A percentile compares a stretch with the other conserved stretches of the same genome.
These are phyloP conservation scores for Phytopythium boreale DNA, from an alignment of 352 stramenopile genomes.

Conservation along the genomic window DNA sequence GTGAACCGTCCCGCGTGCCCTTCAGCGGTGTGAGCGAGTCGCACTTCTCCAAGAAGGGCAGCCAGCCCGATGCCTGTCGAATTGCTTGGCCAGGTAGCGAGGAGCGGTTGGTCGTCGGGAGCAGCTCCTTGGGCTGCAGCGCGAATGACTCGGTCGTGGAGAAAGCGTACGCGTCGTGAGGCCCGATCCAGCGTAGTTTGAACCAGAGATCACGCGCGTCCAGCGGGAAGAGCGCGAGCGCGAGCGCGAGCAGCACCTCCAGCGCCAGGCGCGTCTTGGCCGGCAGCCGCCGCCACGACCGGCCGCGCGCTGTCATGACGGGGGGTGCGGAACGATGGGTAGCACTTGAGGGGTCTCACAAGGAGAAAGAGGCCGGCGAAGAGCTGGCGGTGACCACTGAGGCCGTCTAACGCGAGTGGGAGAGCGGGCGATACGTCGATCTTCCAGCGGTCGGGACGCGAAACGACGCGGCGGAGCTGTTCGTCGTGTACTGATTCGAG, in stretches of 20 bases:
- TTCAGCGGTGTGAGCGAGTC: conserved; percentile 24
- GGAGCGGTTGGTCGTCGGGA: conserved; percentile 9
- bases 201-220: conserved; percentile 57
- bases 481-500: not conserved
- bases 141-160: conserved; percentile 21
- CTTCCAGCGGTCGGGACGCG: conserved; percentile 1
- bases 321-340: not conserved
- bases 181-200: conserved; percentile 50
- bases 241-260: conserved; percentile 27
- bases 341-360: not conserved
- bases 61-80: conserved; percentile 34
- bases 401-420: not conserved
- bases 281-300: conserved; percentile 2
- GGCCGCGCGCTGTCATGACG: not conserved
- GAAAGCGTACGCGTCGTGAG: conserved; percentile 37
- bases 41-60: conserved; percentile 47
- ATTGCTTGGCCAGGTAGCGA: conserved; percentile 14
- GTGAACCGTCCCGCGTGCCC: not conserved
- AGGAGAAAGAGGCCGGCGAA: not conserved
- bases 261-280: conserved; percentile 13
- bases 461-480: not conserved
- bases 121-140: conserved; percentile 11
- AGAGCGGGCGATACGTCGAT: not conserved
- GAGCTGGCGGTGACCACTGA: too few species aligned
- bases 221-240: conserved; percentile 29